Base-by-base conservation (phyloP, 352 stramenopile genomes). In the Pythium apleroticum region DNA sequence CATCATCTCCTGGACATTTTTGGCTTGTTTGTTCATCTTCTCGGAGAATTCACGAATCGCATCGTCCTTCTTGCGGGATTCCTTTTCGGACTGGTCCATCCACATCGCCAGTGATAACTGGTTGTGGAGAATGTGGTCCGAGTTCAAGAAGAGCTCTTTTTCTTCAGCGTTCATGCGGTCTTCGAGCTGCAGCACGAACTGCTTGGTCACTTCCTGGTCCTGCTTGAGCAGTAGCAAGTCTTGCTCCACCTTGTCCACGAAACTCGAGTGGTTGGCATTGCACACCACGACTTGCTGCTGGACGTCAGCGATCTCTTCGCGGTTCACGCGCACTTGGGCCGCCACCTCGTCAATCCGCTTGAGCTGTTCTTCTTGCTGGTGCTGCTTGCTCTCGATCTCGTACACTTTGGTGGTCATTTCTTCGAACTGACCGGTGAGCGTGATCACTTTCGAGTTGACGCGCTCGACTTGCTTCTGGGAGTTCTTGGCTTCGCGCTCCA, bases 1-100 rank as follows among this genome's bases (percentile, higher is more conserved):
- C 78, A 95, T 95, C 84, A 95, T 93, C 39, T 93, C 82, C 35
- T 93, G 82, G 5, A 95, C 85, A 52, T 92, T 92, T 41, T 78
- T 79, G 31, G 83, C 81, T 66, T 95, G 86, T 45, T 89, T 90
- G 49, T 77, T 72, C 81, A 95, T 90, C 57, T 91, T 92, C 27
- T 95, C 86, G 17, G 73, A 88, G 58, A 80, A 89, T 35, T 95
- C 86, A 10, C 81, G 81, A n/a, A 95, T 71, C 41, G 85, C 84
- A 3, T 92, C 84, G 46, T 93, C 84, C 56, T 91, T 89, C 5
- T 75, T 74, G 8, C 66, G 69, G 31, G 86, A 90, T 17, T 95
- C 84, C 27, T 89, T 86, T 48, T 91, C 81, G 5, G 79, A 70
- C 14, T 77, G 56, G 33, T 95, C 84, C 62, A 95, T 92, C 86